A percentile compares a stretch with the other conserved stretches of the same genome.
phyloP scores from a whole-genome alignment of 768 basidiomycete genomes.

The Mycena maculata region DNA sequence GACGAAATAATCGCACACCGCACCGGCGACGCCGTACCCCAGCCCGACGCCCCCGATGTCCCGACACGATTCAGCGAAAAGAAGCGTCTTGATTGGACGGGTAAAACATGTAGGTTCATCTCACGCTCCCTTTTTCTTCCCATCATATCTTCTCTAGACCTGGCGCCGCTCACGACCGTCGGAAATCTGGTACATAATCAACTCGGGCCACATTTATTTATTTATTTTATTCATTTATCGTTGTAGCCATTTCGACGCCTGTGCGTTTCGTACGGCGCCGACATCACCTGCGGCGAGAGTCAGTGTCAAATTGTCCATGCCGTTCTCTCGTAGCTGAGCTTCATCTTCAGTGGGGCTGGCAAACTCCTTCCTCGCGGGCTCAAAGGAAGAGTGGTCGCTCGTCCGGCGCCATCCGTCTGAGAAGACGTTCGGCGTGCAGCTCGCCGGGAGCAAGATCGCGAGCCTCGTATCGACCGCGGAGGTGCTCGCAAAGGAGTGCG shows the following conservation, averaged over 20 bases:
- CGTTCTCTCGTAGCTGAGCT: not conserved
- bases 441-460: conserved; percentile 89
- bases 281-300: conserved; percentile 97
- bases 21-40: conserved; percentile 50
- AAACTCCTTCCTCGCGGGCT: conserved; percentile 87
- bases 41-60: conserved; percentile 74
- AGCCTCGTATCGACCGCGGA: conserved; percentile 87
- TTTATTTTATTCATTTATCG: not conserved
- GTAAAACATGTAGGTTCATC: conserved; percentile 78
- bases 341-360: conserved; percentile 86
- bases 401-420: conserved; percentile 91
- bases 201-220: not conserved
- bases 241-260: conserved; percentile 90
- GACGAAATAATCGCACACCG: conserved; percentile 47
- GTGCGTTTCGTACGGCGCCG: conserved; percentile 87
- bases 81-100: conserved; percentile 85
- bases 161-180: conserved; percentile 89
- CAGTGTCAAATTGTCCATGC: conserved; percentile 33
- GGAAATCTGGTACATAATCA: conserved; percentile 79
- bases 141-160: conserved; percentile 38
- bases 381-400: conserved; percentile 95
- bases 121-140: not conserved
- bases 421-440: conserved; percentile 87
- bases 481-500: conserved; percentile 76
- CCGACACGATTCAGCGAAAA: conserved; percentile 83